Evolutionary conservation across 2,329 filamentous ascomycete genomes (phyloP).

Genomic region (Sporothrix curviconia): DNA sequence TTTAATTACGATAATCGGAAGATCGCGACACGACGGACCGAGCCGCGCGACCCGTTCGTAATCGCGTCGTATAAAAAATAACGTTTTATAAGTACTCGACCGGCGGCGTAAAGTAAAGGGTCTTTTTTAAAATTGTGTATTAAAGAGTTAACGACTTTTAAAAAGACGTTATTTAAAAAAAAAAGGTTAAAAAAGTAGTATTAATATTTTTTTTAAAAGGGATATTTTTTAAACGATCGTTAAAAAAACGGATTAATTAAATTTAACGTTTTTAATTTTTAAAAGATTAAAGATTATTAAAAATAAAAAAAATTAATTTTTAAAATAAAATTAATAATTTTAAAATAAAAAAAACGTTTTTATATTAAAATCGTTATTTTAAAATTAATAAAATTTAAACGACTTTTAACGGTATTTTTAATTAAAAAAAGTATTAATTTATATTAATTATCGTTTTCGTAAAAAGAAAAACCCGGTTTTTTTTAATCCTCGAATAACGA

Average conservation of each 20-base stretch:
- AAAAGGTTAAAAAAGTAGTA: too few species aligned
- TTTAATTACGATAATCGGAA: too few species aligned
- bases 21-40: too few species aligned
- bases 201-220: not conserved
- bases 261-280: too few species aligned
- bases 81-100: too few species aligned
- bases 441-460: not conserved
- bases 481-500: too few species aligned
- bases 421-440: not conserved
- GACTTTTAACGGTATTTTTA: not conserved
- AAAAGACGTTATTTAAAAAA: not conserved
- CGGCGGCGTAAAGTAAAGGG: too few species aligned
- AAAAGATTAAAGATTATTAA: not conserved
- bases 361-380: too few species aligned
- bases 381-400: too few species aligned
- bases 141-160: not conserved
- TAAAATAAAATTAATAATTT: not conserved
- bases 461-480: not conserved
- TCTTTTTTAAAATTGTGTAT: too few species aligned
- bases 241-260: not conserved
- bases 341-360: not conserved
- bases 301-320: not conserved
- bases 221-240: not conserved
- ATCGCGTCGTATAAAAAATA: too few species aligned
- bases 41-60: too few species aligned